Evolutionary conservation across 495 filamentous ascomycete genomes (phyloP).

Genomic region (Usnea hakonensis): DNA sequence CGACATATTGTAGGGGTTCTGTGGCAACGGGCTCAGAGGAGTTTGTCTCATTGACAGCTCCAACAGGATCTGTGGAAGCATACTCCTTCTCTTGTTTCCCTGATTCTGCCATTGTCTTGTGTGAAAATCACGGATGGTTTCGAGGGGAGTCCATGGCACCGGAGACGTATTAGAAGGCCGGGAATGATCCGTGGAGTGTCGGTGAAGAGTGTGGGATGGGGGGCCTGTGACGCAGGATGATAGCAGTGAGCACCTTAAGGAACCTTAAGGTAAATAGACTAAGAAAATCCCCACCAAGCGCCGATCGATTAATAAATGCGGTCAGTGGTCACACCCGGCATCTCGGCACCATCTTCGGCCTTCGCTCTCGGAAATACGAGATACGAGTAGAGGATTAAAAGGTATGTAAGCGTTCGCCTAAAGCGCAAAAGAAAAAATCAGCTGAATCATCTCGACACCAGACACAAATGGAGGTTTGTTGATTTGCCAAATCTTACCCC

Average conservation of each 20-base stretch:
- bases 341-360: background rate
- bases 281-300: background rate
- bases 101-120: constrained; percentile 13
- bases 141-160: background rate
- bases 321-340: no score
- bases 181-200: background rate
- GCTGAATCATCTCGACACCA: no score
- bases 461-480: no score
- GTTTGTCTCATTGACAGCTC: constrained; percentile 17
- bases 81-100: constrained; percentile 22
- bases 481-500: background rate
- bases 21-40: constrained; percentile 21
- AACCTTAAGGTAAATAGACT: background rate
- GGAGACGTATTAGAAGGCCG: background rate
- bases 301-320: no score
- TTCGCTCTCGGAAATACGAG: background rate
- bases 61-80: constrained; percentile 21
- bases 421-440: no score
- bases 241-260: no score
- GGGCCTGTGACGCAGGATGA: background rate
- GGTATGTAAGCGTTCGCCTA: no score
- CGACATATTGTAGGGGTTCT: constrained; percentile 21
- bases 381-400: no score
- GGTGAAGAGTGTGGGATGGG: no score
- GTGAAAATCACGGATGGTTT: background rate